phyloP scores from a whole-genome alignment of 345 rosid genomes.

The Gossypium turneri region DNA sequence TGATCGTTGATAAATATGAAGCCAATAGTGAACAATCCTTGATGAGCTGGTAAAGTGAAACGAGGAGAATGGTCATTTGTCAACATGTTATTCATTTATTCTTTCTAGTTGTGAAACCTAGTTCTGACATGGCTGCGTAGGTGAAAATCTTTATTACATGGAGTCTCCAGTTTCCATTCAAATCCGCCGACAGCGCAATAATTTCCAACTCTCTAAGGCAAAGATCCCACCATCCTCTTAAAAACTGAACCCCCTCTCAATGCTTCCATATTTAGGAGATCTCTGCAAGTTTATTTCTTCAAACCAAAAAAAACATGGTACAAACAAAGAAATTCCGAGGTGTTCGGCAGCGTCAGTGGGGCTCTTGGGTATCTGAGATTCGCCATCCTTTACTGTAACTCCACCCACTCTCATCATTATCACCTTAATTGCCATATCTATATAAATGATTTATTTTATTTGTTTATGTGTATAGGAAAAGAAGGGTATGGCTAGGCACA shows the following conservation, averaged over 20 bases:
- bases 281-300: slow-evolving; percentile 6
- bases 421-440: not conserved
- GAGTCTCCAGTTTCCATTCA: slow-evolving; percentile 16
- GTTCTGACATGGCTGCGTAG: slow-evolving; percentile 20
- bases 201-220: not conserved
- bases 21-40: too few species aligned
- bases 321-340: slow-evolving; percentile 73
- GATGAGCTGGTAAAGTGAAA: not conserved
- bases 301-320: slow-evolving; percentile 35
- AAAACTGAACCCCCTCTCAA: not conserved
- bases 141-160: slow-evolving; percentile 46
- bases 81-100: not conserved
- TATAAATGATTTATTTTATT: not conserved
- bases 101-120: not conserved
- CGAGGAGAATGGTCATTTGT: slow-evolving; percentile 1
- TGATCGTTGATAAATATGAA: too few species aligned
- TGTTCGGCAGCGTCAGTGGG: slow-evolving; percentile 91
- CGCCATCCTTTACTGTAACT: slow-evolving; percentile 72
- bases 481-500: slow-evolving; percentile 84
- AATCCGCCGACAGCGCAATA: slow-evolving; percentile 36
- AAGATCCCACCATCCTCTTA: not conserved
- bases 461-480: slow-evolving; percentile 37
- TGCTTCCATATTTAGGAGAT: slow-evolving; percentile 7
- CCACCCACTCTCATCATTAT: slow-evolving; percentile 23
- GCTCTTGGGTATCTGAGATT: slow-evolving; percentile 86